Evolutionary conservation across 176 grass and related monocot genomes (phyloP).

Genomic region (Eleusine coracana): DNA sequence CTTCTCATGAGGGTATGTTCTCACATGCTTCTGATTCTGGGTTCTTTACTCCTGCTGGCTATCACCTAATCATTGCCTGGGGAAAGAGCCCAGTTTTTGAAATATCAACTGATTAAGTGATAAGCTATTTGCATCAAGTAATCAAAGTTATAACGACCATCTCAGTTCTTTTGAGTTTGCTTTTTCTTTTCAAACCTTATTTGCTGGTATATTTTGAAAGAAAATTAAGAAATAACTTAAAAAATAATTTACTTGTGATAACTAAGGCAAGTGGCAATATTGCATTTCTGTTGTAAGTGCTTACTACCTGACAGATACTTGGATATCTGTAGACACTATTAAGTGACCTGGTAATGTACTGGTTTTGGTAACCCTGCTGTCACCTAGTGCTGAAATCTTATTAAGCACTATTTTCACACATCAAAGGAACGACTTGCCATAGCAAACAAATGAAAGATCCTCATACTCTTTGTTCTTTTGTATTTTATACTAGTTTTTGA

Average conservation of each 20-base stretch:
- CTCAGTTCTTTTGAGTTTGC: background rate
- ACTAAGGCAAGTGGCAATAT: background rate
- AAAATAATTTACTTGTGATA: background rate
- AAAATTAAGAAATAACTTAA: background rate
- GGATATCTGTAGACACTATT: background rate
- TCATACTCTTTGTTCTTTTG: too few relatives aligned
- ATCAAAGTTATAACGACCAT: background rate
- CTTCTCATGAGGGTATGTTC: slow-evolving; percentile 83
- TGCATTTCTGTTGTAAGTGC: background rate
- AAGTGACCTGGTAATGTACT: background rate
- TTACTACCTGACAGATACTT: background rate
- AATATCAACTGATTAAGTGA: background rate
- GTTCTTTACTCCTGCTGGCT: background rate
- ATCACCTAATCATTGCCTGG: background rate
- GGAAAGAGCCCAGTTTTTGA: slow-evolving; percentile 2
- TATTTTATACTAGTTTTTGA: too few relatives aligned
- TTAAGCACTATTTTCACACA: too few relatives aligned
- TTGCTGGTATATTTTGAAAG: background rate
- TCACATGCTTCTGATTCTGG: background rate
- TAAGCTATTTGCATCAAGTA: background rate
- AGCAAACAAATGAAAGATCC: too few relatives aligned
- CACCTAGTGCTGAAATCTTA: too few relatives aligned
- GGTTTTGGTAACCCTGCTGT: too few relatives aligned
- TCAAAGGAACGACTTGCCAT: too few relatives aligned
- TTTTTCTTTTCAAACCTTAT: background rate